Percentiles rank a stretch among this genome's conserved stretches.
Evolutionary conservation across 306 rosid genomes (phyloP).

Genomic region (Neltuma alba): DNA sequence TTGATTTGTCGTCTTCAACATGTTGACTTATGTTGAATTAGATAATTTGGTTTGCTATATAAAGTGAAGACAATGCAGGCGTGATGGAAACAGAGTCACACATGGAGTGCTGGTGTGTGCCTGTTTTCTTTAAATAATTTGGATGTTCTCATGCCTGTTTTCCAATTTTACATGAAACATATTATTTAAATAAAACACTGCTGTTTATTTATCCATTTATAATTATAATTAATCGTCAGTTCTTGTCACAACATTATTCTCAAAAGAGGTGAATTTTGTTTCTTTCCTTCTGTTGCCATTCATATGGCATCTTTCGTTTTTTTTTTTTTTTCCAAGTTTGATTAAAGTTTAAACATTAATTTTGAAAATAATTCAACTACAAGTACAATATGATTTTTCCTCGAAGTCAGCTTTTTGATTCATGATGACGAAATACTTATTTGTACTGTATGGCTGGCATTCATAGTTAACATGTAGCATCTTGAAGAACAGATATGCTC

Average conservation of each 20-base stretch:
- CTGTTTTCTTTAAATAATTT: too few relatives aligned
- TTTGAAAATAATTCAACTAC: neutral
- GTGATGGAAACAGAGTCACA: slow-evolving; percentile 38
- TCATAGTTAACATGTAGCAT: neutral
- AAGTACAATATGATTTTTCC: neutral
- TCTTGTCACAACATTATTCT: neutral
- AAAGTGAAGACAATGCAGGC: slow-evolving; percentile 41
- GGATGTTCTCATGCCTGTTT: too few relatives aligned
- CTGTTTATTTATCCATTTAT: too few relatives aligned
- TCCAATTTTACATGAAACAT: too few relatives aligned
- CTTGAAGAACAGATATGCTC: too few relatives aligned
- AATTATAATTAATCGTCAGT: neutral
- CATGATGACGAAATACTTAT: neutral
- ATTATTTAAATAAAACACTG: too few relatives aligned
- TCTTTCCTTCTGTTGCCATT: neutral
- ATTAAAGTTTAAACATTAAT: neutral
- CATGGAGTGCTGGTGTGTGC: neutral
- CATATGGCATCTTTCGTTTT: neutral
- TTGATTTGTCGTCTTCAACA: neutral
- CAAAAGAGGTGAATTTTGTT: neutral
- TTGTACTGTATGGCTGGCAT: neutral
- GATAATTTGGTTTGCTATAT: neutral
- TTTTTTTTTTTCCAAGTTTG: neutral
- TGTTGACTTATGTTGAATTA: neutral
- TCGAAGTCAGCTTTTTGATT: neutral